These are phyloP conservation scores for Fusarium xyrophilum DNA, from an alignment of 2,329 filamentous ascomycete genomes.

Conservation along the genomic window DNA sequence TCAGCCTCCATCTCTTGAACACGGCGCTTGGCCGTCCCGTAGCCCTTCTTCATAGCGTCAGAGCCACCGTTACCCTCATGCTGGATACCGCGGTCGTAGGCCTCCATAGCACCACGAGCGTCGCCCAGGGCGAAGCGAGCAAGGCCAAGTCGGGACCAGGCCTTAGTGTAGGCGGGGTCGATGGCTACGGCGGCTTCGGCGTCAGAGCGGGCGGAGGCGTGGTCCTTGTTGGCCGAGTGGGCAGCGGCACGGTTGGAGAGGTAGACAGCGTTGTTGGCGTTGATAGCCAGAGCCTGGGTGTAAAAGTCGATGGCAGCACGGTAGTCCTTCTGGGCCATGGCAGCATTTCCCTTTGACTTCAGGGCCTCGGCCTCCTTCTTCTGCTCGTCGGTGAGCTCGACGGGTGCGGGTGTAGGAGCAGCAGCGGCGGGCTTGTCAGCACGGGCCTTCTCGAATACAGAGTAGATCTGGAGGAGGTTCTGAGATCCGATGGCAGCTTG, in stretches of 20 bases:
- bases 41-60: constrained; percentile 97
- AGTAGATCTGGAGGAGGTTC: constrained; percentile 89
- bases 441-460: constrained; percentile 89
- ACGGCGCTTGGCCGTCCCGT: constrained; percentile 87
- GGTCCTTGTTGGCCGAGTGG: constrained; percentile 83
- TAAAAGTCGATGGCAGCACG: constrained; percentile 81
- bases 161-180: constrained; percentile 95
- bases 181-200: constrained; percentile 88
- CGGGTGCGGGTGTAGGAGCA: constrained; percentile 41
- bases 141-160: constrained; percentile 91
- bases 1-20: constrained; percentile 77
- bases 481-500: constrained; percentile 82
- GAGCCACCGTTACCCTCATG: constrained; percentile 92
- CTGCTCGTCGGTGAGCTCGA: constrained; percentile 57
- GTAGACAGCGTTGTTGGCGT: constrained; percentile 91
- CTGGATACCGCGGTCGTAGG: constrained; percentile 91
- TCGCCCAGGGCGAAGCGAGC: constrained; percentile 92
- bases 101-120: constrained; percentile 89
- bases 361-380: constrained; percentile 85
- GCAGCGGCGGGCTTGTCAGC: constrained; percentile 54
- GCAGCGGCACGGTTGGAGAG: constrained; percentile 97
- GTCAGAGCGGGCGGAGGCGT: constrained; percentile 83
- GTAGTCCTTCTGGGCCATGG: constrained; percentile 96
- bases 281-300: constrained; percentile 80
- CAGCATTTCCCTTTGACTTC: constrained; percentile 90